Percentiles rank a stretch among this genome's conserved stretches.
These are phyloP conservation scores for Colletotrichum karsti DNA, from an alignment of 2,329 filamentous ascomycete genomes.

Conservation along the genomic window DNA sequence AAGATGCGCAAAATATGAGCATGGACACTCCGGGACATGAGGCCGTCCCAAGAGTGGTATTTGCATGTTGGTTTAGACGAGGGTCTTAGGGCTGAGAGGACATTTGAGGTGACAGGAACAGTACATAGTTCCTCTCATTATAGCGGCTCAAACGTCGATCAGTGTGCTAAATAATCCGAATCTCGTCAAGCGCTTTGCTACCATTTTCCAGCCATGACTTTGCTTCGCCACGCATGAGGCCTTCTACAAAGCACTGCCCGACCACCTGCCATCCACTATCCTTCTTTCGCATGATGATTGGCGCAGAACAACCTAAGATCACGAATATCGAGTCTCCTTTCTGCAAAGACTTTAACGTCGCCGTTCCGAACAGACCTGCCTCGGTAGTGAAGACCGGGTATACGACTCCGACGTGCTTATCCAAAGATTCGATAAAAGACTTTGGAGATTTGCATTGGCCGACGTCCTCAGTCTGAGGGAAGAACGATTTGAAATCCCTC, in stretches of 20 bases:
- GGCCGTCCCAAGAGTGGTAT: no score
- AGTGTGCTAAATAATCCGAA: neutral
- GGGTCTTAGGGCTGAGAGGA: no score
- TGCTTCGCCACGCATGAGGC: neutral
- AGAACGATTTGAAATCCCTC: neutral
- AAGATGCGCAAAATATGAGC: no score
- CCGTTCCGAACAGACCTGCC: neutral
- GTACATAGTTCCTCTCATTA: no score
- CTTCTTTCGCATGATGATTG: neutral
- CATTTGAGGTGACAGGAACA: no score
- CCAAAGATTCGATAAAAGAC: slow-evolving; percentile 4
- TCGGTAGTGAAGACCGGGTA: slow-evolving; percentile 15
- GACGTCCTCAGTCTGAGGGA: neutral
- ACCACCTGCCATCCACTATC: neutral
- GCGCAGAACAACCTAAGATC: slow-evolving; percentile 7
- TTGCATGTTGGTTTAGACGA: no score
- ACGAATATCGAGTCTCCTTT: slow-evolving; percentile 12
- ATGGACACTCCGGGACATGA: no score
- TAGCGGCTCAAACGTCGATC: neutral
- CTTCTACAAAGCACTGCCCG: slow-evolving; percentile 16
- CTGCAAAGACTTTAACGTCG: neutral
- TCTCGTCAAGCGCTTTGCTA: neutral
- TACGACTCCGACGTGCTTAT: slow-evolving; percentile 15
- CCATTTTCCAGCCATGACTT: neutral
- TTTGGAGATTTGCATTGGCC: neutral